Conservation (phyloP, 2,329 filamentous ascomycete genomes). For the Hymenoscyphus linearis region DNA sequence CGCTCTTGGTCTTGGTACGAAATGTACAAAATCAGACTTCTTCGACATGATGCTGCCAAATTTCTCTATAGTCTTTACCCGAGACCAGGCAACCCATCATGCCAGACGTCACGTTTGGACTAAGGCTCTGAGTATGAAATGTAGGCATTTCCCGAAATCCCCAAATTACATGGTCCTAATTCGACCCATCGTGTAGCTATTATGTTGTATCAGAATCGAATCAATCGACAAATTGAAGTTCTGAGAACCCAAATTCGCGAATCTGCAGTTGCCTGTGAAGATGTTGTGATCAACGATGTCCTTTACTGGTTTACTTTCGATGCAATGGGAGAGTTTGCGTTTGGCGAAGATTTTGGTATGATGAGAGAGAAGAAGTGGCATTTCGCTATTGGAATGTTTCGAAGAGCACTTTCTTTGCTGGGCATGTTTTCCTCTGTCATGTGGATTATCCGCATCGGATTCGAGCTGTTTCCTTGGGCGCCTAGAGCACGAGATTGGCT, state of each 20-base stretch:
- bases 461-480: not conserved
- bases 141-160: not conserved
- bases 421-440: not conserved
- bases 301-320: slow-evolving; percentile 40
- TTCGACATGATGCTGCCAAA: slow-evolving; percentile 7
- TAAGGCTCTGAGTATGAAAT: slow-evolving; percentile 2
- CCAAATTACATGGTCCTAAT: not conserved
- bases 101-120: slow-evolving; percentile 6
- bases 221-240: not conserved
- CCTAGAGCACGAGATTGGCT: not conserved
- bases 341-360: slow-evolving; percentile 22
- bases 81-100: slow-evolving; percentile 4
- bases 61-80: not conserved
- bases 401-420: not conserved
- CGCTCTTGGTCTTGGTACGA: not conserved
- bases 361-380: slow-evolving; percentile 2
- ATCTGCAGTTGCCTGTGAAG: not conserved
- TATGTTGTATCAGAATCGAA: not conserved
- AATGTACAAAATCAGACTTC: slow-evolving; percentile 8
- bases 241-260: not conserved
- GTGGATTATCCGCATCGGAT: slow-evolving; percentile 1
- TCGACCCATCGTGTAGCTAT: not conserved
- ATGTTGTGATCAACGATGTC: not conserved
- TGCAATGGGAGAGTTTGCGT: slow-evolving; percentile 44
- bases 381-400: not conserved